These are phyloP conservation scores for Primulina tabacum DNA, from an alignment of 257 asterid genomes.

Conservation along the genomic window DNA sequence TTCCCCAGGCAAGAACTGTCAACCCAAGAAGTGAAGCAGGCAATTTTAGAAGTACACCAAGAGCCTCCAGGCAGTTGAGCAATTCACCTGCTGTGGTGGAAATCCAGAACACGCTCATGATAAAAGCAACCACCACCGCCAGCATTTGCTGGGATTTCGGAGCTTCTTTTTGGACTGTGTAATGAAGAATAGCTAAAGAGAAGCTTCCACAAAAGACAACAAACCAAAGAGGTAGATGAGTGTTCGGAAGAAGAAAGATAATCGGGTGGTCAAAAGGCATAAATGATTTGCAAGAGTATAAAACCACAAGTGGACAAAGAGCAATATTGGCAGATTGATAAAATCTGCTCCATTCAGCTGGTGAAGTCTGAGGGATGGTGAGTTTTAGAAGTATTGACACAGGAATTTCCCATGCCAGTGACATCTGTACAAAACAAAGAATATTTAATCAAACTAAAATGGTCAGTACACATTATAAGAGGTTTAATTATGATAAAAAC, in stretches of 20 bases:
- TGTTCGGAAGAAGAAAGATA: slow-evolving; percentile 57
- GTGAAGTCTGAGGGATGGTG: slow-evolving; percentile 77
- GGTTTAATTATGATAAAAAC: neutral
- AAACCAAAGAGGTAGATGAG: slow-evolving; percentile 79
- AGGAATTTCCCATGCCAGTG: slow-evolving; percentile 74
- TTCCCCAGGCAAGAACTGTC: slow-evolving; percentile 98
- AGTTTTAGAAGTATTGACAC: slow-evolving; percentile 72
- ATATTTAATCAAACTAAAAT: slow-evolving; percentile 21
- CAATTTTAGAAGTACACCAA: slow-evolving; percentile 58
- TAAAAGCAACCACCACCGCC: slow-evolving; percentile 53
- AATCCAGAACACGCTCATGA: slow-evolving; percentile 98
- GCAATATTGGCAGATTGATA: slow-evolving; percentile 77
- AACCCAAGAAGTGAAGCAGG: slow-evolving; percentile 83
- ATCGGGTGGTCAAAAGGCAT: slow-evolving; percentile 75
- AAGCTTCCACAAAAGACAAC: slow-evolving; percentile 59
- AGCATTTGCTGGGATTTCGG: slow-evolving; percentile 75
- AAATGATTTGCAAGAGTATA: slow-evolving; percentile 74
- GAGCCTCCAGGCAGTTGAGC: slow-evolving; percentile 81
- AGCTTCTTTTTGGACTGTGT: slow-evolving; percentile 63
- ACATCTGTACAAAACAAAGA: slow-evolving; percentile 48
- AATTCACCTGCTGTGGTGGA: slow-evolving; percentile 88
- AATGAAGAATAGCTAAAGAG: slow-evolving; percentile 71
- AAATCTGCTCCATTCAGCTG: slow-evolving; percentile 79
- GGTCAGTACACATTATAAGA: neutral
- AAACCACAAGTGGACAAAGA: slow-evolving; percentile 77